Conservation (phyloP, 768 basidiomycete genomes). For the Pulveroboletus sp. region DNA sequence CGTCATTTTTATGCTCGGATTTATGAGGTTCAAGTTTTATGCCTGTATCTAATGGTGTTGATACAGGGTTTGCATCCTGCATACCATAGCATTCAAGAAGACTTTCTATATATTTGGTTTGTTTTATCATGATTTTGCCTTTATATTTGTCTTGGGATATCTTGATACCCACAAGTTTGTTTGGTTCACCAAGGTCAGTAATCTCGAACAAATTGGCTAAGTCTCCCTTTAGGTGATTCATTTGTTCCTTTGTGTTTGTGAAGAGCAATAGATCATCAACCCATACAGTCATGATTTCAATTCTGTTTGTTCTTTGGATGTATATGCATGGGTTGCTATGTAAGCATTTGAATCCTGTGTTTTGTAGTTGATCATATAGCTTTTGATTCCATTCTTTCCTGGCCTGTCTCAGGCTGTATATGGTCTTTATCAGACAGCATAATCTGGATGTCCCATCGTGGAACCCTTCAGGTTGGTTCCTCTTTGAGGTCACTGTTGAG, state of each 20-base stretch:
- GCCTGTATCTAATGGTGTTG: not conserved
- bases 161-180: conserved; percentile 17
- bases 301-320: not conserved
- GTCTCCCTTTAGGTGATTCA: not conserved
- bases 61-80: not conserved
- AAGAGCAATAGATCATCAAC: not conserved
- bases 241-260: not conserved
- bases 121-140: not conserved
- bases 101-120: conserved; percentile 8
- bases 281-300: not conserved
- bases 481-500: not conserved
- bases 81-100: not conserved
- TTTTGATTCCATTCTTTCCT: not conserved
- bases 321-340: not conserved
- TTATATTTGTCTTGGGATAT: not conserved
- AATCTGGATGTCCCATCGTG: not conserved
- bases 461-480: not conserved
- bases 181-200: conserved; percentile 15
- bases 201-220: conserved; percentile 4
- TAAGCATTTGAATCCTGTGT: not conserved
- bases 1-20: accelerated
- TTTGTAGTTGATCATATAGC: not conserved
- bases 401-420: not conserved
- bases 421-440: not conserved
- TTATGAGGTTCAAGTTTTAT: not conserved